phyloP scores from a whole-genome alignment of 2,329 filamentous ascomycete genomes.

The Diaporthe ampelina region DNA sequence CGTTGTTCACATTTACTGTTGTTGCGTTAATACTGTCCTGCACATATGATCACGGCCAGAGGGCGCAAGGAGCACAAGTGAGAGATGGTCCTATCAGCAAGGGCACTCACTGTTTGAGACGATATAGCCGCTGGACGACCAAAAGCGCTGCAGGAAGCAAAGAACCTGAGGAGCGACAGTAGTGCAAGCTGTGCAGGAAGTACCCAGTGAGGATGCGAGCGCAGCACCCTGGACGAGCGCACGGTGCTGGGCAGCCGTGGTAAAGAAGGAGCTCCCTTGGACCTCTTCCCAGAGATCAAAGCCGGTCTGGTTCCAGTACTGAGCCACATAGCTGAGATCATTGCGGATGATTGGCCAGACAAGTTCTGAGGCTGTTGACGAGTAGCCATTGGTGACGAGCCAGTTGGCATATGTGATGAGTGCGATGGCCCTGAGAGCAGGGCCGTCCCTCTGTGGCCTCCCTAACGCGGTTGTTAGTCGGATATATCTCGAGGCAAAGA shows the following conservation, averaged over 20 bases:
- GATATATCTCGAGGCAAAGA: background rate
- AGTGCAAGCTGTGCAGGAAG: constrained; percentile 71
- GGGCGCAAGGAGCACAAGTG: background rate
- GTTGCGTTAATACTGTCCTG: background rate
- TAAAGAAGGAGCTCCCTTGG: constrained; percentile 84
- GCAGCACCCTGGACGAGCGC: constrained; percentile 76
- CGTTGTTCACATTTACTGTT: constrained; percentile 68
- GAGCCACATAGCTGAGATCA: constrained; percentile 80
- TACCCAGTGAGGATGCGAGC: constrained; percentile 74
- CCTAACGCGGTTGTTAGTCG: constrained; percentile 52
- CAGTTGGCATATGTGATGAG: constrained; percentile 81
- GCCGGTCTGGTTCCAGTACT: constrained; percentile 70
- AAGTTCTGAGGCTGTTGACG: constrained; percentile 65
- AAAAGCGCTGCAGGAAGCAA: constrained; percentile 82
- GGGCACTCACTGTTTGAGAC: constrained; percentile 73
- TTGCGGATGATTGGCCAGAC: constrained; percentile 83
- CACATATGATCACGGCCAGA: background rate
- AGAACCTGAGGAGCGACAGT: constrained; percentile 77
- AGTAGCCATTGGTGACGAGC: constrained; percentile 76
- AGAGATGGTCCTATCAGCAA: background rate
- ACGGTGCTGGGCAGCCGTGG: constrained; percentile 77
- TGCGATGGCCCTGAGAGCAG: constrained; percentile 80
- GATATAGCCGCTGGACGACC: constrained; percentile 74
- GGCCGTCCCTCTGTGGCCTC: constrained; percentile 84
- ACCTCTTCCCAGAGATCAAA: constrained; percentile 92